phyloP scores from a whole-genome alignment of 1,284 basidiomycete species.

The Coniophora puteana region DNA sequence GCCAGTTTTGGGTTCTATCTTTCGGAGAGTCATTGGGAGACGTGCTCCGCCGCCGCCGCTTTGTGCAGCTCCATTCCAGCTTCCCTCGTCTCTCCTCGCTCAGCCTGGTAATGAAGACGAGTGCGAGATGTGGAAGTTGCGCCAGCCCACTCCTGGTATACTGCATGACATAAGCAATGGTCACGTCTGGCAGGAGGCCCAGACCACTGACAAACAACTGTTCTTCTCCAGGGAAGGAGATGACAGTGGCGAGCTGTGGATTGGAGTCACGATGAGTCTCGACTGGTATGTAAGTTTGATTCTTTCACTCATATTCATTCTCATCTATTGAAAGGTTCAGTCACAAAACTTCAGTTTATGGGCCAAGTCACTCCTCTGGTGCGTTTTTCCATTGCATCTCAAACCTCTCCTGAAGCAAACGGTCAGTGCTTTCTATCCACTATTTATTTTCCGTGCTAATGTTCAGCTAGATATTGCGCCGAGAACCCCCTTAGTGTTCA shows the following conservation, averaged over 20 bases:
- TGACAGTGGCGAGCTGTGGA: neutral
- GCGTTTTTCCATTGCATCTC: slow-evolving; percentile 3
- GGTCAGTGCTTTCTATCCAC: neutral
- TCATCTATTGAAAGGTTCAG: no score
- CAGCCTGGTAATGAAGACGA: no score
- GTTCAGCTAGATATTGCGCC: slow-evolving; percentile 27
- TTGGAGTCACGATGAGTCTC: slow-evolving; percentile 3
- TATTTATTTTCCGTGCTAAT: neutral
- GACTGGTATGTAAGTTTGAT: slow-evolving; percentile 2
- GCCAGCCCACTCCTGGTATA: no score
- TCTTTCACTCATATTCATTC: no score
- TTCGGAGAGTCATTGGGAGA: neutral
- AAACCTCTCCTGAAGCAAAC: neutral
- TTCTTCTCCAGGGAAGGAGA: slow-evolving; percentile 3
- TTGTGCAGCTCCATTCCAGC: slow-evolving; percentile 3
- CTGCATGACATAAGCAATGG: slow-evolving; percentile 4
- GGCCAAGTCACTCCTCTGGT: slow-evolving; percentile 4
- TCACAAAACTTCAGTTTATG: slow-evolving; percentile 3
- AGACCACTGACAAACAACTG: neutral
- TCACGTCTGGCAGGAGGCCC: neutral
- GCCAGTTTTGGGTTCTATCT: neutral
- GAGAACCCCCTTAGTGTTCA: slow-evolving; percentile 27
- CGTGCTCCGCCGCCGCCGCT: neutral
- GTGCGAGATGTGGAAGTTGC: no score
- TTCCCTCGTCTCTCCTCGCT: no score